A percentile compares a stretch with the other conserved stretches of the same genome.
Evolutionary conservation across 2,329 filamentous ascomycete genomes (phyloP).

Genomic region (Aspergillus hiratsukae): DNA sequence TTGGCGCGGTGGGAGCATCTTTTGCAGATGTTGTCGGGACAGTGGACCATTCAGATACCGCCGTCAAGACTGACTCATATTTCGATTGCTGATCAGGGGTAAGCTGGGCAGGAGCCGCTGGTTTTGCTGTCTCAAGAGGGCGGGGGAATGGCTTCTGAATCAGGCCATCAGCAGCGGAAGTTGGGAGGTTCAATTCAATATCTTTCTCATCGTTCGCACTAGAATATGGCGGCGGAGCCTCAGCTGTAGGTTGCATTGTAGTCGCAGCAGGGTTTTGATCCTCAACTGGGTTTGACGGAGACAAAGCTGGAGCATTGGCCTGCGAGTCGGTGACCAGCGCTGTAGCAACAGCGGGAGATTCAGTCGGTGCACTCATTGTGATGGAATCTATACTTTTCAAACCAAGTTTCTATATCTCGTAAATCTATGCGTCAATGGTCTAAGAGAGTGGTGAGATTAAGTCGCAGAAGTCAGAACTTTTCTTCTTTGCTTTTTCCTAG

Average conservation of each 20-base stretch:
- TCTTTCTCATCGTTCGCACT: slow-evolving; percentile 7
- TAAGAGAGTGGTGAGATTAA: background rate
- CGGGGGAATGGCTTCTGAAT: slow-evolving; percentile 56
- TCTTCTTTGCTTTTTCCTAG: background rate
- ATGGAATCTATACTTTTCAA: background rate
- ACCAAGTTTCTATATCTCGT: background rate
- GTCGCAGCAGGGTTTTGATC: slow-evolving; percentile 3
- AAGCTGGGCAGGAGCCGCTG: slow-evolving; percentile 55
- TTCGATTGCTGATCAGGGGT: slow-evolving; percentile 74
- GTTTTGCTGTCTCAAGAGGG: slow-evolving; percentile 56
- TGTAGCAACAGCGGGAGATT: slow-evolving; percentile 4
- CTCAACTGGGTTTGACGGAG: background rate
- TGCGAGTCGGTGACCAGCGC: slow-evolving; percentile 4
- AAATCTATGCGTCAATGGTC: background rate
- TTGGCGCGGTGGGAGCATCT: slow-evolving; percentile 53
- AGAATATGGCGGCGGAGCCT: slow-evolving; percentile 8
- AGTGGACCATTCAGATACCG: slow-evolving; percentile 66
- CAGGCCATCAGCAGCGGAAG: slow-evolving; percentile 35
- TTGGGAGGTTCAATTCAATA: slow-evolving; percentile 30
- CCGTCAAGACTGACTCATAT: slow-evolving; percentile 70
- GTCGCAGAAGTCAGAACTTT: background rate
- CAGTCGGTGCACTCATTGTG: slow-evolving; percentile 13
- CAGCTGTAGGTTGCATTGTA: background rate
- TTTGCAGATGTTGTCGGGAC: slow-evolving; percentile 62
- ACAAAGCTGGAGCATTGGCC: slow-evolving; percentile 3